Evolutionary conservation across 257 asterid species (phyloP).

Genomic region (Plantago elongata): DNA sequence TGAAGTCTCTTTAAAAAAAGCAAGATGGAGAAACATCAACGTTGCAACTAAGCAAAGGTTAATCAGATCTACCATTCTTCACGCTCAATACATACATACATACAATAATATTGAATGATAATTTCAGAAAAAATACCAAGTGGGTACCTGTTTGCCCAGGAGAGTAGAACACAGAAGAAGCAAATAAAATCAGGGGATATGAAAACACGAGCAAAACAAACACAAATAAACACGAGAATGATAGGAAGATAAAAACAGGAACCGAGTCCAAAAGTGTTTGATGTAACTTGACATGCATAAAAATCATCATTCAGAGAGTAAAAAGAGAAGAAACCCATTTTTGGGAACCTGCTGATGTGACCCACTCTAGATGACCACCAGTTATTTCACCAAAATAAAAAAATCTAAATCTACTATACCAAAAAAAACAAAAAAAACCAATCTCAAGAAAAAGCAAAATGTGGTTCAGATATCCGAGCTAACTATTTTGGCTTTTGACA

Average conservation of each 20-base stretch:
- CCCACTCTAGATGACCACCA: conserved; percentile 58
- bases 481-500: too few species aligned
- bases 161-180: conserved; percentile 10
- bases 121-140: background rate
- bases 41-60: background rate
- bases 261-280: conserved; percentile 20
- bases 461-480: too few species aligned
- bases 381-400: conserved; percentile 24
- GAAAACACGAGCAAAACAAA: background rate
- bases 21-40: background rate
- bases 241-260: too few species aligned
- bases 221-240: conserved; percentile 3
- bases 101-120: background rate
- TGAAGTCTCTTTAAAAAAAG: background rate
- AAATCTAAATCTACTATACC: background rate
- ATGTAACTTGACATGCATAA: conserved; percentile 52
- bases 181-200: conserved; percentile 7
- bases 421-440: background rate
- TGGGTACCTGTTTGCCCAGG: background rate
- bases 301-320: conserved; percentile 3
- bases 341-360: conserved; percentile 79
- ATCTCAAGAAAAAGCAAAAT: background rate
- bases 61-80: conserved; percentile 9
- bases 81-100: background rate
- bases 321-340: conserved; percentile 18